A percentile compares a stretch with the other conserved stretches of the same genome.
Evolutionary conservation across 2,329 filamentous ascomycete genomes (phyloP).

Genomic region (Aspergillus fumigatus): DNA sequence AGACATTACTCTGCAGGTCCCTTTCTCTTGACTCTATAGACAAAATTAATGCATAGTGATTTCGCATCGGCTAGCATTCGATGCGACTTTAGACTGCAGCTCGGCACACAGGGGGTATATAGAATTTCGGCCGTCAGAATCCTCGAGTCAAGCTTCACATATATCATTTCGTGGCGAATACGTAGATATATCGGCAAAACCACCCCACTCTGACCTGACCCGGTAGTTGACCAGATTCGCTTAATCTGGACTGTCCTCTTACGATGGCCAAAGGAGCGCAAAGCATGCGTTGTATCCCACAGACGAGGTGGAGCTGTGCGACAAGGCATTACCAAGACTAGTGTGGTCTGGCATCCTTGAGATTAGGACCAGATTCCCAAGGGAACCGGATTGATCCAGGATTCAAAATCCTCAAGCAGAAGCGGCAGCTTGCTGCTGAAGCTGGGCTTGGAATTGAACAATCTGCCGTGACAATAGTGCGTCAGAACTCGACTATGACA

Average conservation of each 20-base stretch:
- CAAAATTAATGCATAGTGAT: background rate
- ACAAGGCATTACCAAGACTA: background rate
- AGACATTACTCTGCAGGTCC: background rate
- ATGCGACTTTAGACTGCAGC: background rate
- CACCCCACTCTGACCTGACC: background rate
- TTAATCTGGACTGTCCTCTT: background rate
- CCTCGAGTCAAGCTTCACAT: background rate
- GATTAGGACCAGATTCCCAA: background rate
- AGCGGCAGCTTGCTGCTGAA: constrained; percentile 32
- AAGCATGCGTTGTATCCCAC: background rate
- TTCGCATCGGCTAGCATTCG: background rate
- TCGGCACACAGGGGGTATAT: background rate
- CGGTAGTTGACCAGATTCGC: background rate
- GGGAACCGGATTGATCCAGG: background rate
- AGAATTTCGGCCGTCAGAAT: background rate
- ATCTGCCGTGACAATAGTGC: constrained; percentile 21
- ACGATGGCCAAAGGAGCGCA: background rate
- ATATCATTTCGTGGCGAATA: background rate
- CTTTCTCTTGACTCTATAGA: background rate
- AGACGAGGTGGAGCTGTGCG: background rate
- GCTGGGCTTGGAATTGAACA: constrained; percentile 36
- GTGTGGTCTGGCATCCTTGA: background rate
- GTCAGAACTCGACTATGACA: constrained; percentile 13
- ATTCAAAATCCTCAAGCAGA: constrained; percentile 22
- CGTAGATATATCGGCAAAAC: background rate